phyloP scores from a whole-genome alignment of 2,329 filamentous ascomycete genomes.

The Grosmannia huntii region DNA sequence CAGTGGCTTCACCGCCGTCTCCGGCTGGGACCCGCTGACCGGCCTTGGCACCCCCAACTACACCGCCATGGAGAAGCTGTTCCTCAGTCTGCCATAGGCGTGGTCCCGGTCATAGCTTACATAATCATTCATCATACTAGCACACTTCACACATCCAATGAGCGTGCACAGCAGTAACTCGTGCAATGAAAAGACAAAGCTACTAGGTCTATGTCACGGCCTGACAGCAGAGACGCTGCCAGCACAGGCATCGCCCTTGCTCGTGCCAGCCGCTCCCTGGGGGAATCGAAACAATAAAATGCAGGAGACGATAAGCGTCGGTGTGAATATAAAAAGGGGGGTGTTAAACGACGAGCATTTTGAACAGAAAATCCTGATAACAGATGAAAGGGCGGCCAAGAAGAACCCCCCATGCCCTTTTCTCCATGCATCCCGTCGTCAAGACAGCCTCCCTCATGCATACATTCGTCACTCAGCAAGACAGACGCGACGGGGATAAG shows the following conservation, averaged over 20 bases:
- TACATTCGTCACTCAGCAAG: neutral
- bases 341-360: neutral
- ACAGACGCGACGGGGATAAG: neutral
- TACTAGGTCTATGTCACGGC: no score
- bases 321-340: no score
- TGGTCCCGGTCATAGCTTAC: no score
- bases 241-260: neutral
- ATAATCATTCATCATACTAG: no score
- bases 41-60: conserved; percentile 18
- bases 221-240: no score
- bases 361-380: neutral
- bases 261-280: neutral
- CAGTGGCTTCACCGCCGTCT: conserved; percentile 17
- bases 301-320: no score
- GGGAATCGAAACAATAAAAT: neutral
- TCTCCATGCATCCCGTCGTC: neutral
- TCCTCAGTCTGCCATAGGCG: conserved; percentile 14
- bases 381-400: neutral
- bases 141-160: no score
- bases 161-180: no score
- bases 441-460: neutral
- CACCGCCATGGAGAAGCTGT: conserved; percentile 18
- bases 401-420: neutral
- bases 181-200: no score
- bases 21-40: conserved; percentile 17